Conservation (phyloP, 2,329 filamentous ascomycete species). For the Hypomyces perniciosus region DNA sequence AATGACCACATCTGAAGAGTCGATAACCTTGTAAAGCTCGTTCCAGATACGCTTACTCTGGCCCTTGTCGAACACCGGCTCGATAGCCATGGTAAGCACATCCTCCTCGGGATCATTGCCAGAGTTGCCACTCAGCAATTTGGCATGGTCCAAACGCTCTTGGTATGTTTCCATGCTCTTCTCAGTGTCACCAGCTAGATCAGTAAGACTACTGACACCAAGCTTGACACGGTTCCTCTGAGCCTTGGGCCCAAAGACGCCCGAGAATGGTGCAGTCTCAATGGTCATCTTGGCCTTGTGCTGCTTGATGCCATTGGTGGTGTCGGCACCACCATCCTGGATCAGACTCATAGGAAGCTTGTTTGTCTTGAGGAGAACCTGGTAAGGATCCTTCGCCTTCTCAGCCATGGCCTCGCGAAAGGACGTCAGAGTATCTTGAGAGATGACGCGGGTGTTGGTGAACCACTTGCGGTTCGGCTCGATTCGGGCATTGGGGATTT, state of each 20-base stretch:
- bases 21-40: slow-evolving; percentile 90
- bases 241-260: slow-evolving; percentile 89
- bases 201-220: slow-evolving; percentile 71
- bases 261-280: slow-evolving; percentile 76
- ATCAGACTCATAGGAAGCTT: slow-evolving; percentile 96
- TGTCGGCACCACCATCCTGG: slow-evolving; percentile 63
- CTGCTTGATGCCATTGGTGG: slow-evolving; percentile 77
- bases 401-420: slow-evolving; percentile 92
- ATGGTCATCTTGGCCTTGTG: slow-evolving; percentile 92
- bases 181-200: slow-evolving; percentile 72
- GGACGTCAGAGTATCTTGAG: slow-evolving; percentile 76
- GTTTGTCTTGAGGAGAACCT: slow-evolving; percentile 92
- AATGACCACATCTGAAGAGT: slow-evolving; percentile 93
- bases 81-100: slow-evolving; percentile 54
- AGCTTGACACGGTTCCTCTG: slow-evolving; percentile 91
- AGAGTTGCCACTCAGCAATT: slow-evolving; percentile 65
- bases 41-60: slow-evolving; percentile 97
- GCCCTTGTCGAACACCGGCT: slow-evolving; percentile 89
- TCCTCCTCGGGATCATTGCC: slow-evolving; percentile 47
- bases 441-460: slow-evolving; percentile 83
- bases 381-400: slow-evolving; percentile 83
- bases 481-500: slow-evolving; percentile 75
- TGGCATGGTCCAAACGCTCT: slow-evolving; percentile 73
- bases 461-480: slow-evolving; percentile 99
- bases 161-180: slow-evolving; percentile 77